These are phyloP conservation scores for Lyophyllum decastes DNA, from an alignment of 768 basidiomycete species.

Conservation along the genomic window DNA sequence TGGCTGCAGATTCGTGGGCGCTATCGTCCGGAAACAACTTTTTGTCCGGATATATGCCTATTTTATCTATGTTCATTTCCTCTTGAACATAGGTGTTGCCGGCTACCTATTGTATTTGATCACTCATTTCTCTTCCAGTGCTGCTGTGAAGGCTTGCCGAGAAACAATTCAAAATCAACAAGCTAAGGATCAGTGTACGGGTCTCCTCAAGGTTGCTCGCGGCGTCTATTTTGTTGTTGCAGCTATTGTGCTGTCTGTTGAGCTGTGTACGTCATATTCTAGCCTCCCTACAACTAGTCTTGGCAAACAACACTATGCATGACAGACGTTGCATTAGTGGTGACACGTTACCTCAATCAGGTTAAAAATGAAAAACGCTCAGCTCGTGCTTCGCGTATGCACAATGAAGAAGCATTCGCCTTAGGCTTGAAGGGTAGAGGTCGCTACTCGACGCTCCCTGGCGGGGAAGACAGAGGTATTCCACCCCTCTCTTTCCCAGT, in stretches of 20 bases:
- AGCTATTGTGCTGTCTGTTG: constrained; percentile 45
- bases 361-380: constrained; percentile 51
- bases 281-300: not conserved
- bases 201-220: constrained; percentile 40
- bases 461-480: constrained; percentile 10
- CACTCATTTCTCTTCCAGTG: constrained; percentile 43
- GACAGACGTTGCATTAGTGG: constrained; percentile 54
- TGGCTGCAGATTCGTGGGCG: constrained; percentile 56
- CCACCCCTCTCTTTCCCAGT: constrained; percentile 5
- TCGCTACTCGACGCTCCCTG: constrained; percentile 27
- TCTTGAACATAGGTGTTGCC: constrained; percentile 54
- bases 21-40: constrained; percentile 58
- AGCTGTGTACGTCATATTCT: constrained; percentile 52
- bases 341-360: constrained; percentile 54
- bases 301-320: not conserved
- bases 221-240: constrained; percentile 50
- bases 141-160: constrained; percentile 47
- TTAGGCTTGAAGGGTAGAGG: constrained; percentile 24
- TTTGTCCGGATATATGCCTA: constrained; percentile 60
- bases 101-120: constrained; percentile 53
- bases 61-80: constrained; percentile 57
- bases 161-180: constrained; percentile 39
- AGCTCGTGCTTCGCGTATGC: constrained; percentile 35
- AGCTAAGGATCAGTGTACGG: constrained; percentile 44
- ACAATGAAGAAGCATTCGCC: constrained; percentile 36